Conservation (phyloP, 1,284 basidiomycete genomes). For the Cryptococcus jaspeensis region DNA sequence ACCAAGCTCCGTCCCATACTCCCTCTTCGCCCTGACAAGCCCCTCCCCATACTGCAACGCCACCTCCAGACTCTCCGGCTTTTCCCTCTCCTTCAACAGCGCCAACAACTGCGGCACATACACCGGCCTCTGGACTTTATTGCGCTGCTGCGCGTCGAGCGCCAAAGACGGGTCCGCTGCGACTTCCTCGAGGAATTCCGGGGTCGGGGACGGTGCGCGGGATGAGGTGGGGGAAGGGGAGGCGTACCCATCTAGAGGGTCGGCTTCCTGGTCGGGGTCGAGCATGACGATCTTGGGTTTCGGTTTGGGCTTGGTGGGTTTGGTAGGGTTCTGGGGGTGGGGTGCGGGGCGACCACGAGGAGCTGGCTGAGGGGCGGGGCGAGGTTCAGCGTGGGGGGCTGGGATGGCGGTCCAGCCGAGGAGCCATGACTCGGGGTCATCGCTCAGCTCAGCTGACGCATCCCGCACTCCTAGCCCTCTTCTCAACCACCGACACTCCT, state of each 20-base stretch:
- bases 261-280: conserved; percentile 60
- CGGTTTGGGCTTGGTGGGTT: conserved; percentile 12
- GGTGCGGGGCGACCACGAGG: neutral
- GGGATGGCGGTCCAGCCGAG: conserved; percentile 34
- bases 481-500: conserved; percentile 65
- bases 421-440: conserved; percentile 27
- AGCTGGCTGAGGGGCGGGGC: neutral
- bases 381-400: neutral
- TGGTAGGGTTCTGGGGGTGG: neutral
- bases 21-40: conserved; percentile 73
- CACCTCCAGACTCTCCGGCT: conserved; percentile 73
- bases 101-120: conserved; percentile 77
- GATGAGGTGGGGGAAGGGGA: conserved; percentile 65
- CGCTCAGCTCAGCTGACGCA: conserved; percentile 52
- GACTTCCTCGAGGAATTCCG: conserved; percentile 74
- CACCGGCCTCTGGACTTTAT: conserved; percentile 70
- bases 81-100: conserved; percentile 66
- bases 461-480: conserved; percentile 58
- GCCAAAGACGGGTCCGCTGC: conserved; percentile 75
- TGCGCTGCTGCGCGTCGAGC: conserved; percentile 50
- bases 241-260: conserved; percentile 75
- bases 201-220: conserved; percentile 73
- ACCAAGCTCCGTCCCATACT: conserved; percentile 84
- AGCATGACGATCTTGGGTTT: conserved; percentile 37
- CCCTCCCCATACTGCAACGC: conserved; percentile 74